Base-by-base conservation (phyloP, 805 yeast genomes). In the Pichia phayaonensis region DNA sequence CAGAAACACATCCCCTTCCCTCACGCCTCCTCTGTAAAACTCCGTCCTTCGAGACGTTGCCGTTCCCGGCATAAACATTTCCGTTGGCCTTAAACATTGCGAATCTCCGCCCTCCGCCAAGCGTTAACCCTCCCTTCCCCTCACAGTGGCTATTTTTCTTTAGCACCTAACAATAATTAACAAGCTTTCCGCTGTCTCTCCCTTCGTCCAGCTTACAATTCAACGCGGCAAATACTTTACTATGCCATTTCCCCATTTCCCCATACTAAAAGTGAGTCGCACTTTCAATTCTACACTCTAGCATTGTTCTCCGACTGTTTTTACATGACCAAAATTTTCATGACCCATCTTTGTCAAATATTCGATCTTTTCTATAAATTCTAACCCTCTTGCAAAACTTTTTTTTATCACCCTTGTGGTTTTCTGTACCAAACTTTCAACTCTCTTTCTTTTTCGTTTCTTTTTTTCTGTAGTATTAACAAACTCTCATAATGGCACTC, bases 191-290 rank as follows among this genome's bases (percentile, higher is more conserved):
- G 34, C 34, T n/a, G 34, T 29, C 16, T 29, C 24, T 34, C 38
- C 38, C 38, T 34, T 34, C 38, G 38, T 34, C 38, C 38, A 34
- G 34, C 12, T 13, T 13, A 29, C 10, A 16, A 34, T 16, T 34
- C 3, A 34, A 34, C 20, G 38, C 38, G 38, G 38, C 38, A 34
- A 16, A 34, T 11, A n/a, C 6, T 16, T 16, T 34, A 8, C 20
- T n/a, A 16, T 16, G 13, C 46, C 46, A 22, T 43, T 42, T 42
- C 45, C 21, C 45, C 45, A 29, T 42, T 42, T 27, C 40, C 22
- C 40, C 26, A 27, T 18, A 34, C 11, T 15, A 34, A 16, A n/a
- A 7, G 11, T 34, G 20, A 34, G 27, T 43, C 40, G 46, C 40
- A 31, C n/a, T 16, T 24, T 40, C 21, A 43, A 10, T 20, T 34